Percentiles rank a stretch among this genome's conserved stretches.
Evolutionary conservation across 2,329 filamentous ascomycete genomes (phyloP).

Genomic region (Harringtonia aguacate): DNA sequence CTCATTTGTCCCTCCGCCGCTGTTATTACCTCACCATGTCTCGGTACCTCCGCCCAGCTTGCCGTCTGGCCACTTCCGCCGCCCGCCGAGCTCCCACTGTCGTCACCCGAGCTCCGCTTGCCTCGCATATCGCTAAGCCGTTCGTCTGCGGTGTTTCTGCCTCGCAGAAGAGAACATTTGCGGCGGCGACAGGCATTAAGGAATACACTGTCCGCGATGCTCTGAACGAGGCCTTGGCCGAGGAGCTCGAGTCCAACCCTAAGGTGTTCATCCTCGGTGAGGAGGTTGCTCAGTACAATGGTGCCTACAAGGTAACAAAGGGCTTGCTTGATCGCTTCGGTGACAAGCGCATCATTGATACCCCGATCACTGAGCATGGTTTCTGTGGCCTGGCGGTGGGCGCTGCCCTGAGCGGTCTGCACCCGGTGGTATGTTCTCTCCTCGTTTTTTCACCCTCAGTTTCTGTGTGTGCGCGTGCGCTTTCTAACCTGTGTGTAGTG

Average conservation of each 20-base stretch:
- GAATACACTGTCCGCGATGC: conserved; percentile 96
- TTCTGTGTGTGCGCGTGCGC: background rate
- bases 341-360: conserved; percentile 95
- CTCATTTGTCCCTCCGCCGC: background rate
- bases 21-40: conserved; percentile 23
- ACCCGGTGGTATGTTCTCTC: conserved; percentile 67
- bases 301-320: conserved; percentile 99
- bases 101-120: background rate
- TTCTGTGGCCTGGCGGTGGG: conserved; percentile 91
- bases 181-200: conserved; percentile 55
- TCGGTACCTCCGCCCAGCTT: conserved; percentile 33
- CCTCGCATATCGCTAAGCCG: conserved; percentile 16
- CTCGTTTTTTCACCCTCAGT: background rate
- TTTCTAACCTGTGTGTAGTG: conserved; percentile 40
- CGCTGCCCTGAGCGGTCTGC: conserved; percentile 85
- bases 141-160: conserved; percentile 2
- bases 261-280: conserved; percentile 96
- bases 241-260: conserved; percentile 88
- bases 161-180: conserved; percentile 43
- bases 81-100: conserved; percentile 16
- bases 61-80: conserved; percentile 27
- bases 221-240: conserved; percentile 92
- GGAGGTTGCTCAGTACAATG: conserved; percentile 99
- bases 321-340: conserved; percentile 94
- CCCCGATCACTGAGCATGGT: conserved; percentile 94